Evolutionary conservation across 805 yeast species (phyloP), one percentile per base, ranked within the genome.

Genomic region (Cyberlindnera lachancei): DNA sequence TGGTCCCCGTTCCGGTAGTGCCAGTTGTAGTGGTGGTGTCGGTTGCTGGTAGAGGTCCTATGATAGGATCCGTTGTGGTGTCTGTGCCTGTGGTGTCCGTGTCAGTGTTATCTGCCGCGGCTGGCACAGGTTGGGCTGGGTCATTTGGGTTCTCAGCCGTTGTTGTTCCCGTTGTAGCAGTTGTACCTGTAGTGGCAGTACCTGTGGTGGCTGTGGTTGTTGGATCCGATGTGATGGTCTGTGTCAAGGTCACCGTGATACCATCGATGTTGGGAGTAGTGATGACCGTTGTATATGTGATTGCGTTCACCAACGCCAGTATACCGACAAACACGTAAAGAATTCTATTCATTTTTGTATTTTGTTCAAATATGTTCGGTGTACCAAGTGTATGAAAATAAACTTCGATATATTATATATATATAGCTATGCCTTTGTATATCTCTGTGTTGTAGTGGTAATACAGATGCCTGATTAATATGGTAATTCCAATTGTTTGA

Each of bases 211-310:
- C 23, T 4, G 36, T 24, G 10, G 36, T 25, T 9, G 23, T 22
- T 5, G 20, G 21, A 14, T 20, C 33, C 13, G 36, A 21, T 0
- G 42, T 37, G 27, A 36, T 24, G 6, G 46, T 35, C 28, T 42
- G 50, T n/a, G 52, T 41, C 15, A 47, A 28, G 4, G 52, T 47
- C 15, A 41, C 53, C 2, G 45, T 33, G 22, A 42, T 31, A 31
- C 51, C 53, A n/a, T 38, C 30, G 31, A 38, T 34, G 35, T 53
- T 40, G 20, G 55, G 37, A 37, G 55, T 33, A 31, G 49, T 32
- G 37, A 49, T 21, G 38, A 52, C 35, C 7, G 50, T 29, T 34
- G 27, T 32, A 31, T 27, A 30, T 26, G 49, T 30, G 5, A 36
- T 23, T 12, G 33, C 49, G 19, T 24, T 19, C 4, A 37, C 42